Base-by-base conservation (phyloP, 2,329 filamentous ascomycete species). In the Thermomyces lanuginosus region DNA sequence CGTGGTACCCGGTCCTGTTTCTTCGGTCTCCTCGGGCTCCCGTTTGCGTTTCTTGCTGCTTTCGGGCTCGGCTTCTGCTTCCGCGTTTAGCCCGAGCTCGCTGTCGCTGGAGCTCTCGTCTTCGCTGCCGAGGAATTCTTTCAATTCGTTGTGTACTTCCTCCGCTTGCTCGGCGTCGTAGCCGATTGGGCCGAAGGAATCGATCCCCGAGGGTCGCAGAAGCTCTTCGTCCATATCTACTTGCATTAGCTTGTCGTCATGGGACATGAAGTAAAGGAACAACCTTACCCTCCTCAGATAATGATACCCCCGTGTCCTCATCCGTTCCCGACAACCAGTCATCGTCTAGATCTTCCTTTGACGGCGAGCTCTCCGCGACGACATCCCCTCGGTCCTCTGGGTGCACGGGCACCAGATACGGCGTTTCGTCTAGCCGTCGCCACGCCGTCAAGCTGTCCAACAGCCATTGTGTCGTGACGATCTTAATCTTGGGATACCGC, bases 391-490 rank as follows among this genome's bases (percentile, higher is more conserved):
- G 62, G 39, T 82, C 76, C 10, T 73, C 68, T 1, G 76, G 71
- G 27, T 82, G 73, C 2, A 83, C 64, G n/a, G 76, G 64, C 24
- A 92, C 65, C n/a, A 78, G 59, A 44, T 86, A 92, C 0, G 76
- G 74, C 2, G 63, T 63, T 48, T 93, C 84, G 30, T 89, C 73
- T 7, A 91, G 60, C 30, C 69, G 74, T 36, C 68, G 63, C 89
- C 89, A 98, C 48, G 77, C 76, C 14, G 72, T 76, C 36, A 95
- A 71, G 29, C 76, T 91, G 39, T 84, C 77, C 16, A 75, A 66
- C 16, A 98, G 70, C 89, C 89, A 98, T 42, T 81, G 72, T 28
- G 83, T 78, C 40, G 76, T 83, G 24, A 98, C 89, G 32, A 98
- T 92, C 48, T 83, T 84, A 51, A 95, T 79, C 9, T 72, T 70